Percentiles rank a stretch among this genome's conserved stretches.
phyloP scores from a whole-genome alignment of 176 grass and related monocot genomes.

The Phoenix roebelenii region DNA sequence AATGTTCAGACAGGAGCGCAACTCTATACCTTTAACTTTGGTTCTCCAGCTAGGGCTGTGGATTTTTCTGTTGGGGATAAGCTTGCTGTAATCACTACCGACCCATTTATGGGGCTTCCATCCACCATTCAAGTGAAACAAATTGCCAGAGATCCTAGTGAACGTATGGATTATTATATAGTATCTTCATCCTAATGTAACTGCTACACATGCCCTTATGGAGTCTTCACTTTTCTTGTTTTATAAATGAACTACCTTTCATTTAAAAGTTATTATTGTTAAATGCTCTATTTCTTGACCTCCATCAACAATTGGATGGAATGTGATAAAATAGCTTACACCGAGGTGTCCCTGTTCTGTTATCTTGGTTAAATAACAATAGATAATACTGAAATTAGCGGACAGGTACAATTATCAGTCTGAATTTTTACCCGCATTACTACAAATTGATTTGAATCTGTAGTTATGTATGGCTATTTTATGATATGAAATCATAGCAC shows the following conservation, averaged over 20 bases:
- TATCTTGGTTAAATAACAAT: too few species aligned
- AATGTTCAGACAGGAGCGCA: constrained; percentile 57
- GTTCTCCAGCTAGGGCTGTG: constrained; percentile 62
- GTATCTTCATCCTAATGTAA: background rate
- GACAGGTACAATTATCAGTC: too few species aligned
- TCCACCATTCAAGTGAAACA: constrained; percentile 79
- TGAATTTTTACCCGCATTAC: background rate
- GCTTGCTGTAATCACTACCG: constrained; percentile 64
- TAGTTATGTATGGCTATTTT: too few species aligned
- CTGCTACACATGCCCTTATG: background rate
- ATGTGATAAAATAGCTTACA: too few species aligned
- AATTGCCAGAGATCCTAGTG: constrained; percentile 48
- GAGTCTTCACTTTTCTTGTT: background rate
- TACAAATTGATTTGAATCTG: background rate
- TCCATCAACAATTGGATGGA: too few species aligned
- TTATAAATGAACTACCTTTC: background rate
- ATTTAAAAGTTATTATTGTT: too few species aligned
- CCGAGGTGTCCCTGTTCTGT: too few species aligned
- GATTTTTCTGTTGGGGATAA: constrained; percentile 57
- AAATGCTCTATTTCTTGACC: too few species aligned
- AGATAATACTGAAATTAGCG: too few species aligned
- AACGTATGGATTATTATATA: constrained; percentile 33
- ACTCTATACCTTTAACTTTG: constrained; percentile 68
- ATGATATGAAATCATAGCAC: too few species aligned
- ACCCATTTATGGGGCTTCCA: constrained; percentile 71